These are phyloP conservation scores for Taphrina sp. DNA, from an alignment of 1,139 yeast genomes.

Conservation along the genomic window DNA sequence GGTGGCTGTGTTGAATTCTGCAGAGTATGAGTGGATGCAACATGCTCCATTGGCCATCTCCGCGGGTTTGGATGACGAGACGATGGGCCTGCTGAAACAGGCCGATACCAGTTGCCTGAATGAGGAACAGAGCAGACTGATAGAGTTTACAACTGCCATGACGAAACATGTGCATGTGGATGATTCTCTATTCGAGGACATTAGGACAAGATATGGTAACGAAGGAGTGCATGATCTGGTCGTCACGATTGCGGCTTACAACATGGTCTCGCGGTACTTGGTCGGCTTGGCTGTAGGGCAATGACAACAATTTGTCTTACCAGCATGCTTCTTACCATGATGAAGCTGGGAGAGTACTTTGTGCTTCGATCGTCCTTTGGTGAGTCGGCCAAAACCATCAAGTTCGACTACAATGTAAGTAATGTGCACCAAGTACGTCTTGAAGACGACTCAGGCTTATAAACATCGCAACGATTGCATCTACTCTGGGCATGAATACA, in stretches of 20 bases:
- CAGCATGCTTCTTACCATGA: no score
- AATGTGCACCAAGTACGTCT: no score
- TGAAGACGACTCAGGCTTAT: no score
- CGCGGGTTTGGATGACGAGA: not conserved
- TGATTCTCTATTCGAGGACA: constrained; percentile 6
- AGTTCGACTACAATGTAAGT: no score
- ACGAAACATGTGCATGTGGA: constrained; percentile 2
- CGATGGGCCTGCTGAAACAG: constrained; percentile 8
- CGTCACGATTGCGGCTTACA: constrained; percentile 24
- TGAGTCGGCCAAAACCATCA: no score
- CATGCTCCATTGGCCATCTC: constrained; percentile 22
- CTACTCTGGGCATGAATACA: no score
- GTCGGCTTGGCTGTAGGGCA: constrained; percentile 19
- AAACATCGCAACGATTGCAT: no score
- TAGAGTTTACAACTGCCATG: constrained; percentile 12
- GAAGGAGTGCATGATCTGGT: constrained; percentile 10
- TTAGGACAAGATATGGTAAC: not conserved
- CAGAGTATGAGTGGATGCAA: constrained; percentile 27
- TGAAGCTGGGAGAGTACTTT: no score
- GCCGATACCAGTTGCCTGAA: not conserved
- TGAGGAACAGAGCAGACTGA: not conserved
- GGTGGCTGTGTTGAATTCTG: constrained; percentile 25
- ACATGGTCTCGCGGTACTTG: constrained; percentile 29
- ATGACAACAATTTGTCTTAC: no score
- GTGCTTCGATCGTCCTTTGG: no score